Conservation (phyloP, 2,329 filamentous ascomycete species). For the Chaetomium sp. region DNA sequence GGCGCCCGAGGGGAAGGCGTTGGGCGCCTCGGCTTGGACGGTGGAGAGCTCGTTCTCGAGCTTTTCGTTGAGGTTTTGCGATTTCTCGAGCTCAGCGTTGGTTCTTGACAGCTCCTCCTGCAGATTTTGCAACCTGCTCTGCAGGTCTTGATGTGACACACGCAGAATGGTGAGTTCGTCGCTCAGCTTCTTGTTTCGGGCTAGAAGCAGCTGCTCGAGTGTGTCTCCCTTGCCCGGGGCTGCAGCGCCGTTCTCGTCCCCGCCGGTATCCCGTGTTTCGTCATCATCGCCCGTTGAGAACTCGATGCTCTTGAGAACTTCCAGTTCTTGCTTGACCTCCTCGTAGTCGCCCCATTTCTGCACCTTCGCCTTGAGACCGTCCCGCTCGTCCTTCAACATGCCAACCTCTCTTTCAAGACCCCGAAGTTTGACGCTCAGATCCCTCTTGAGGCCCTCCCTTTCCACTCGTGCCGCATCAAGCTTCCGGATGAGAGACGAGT, state of each 20-base stretch:
- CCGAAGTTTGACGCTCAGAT: slow-evolving; percentile 73
- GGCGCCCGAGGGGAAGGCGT: slow-evolving; percentile 83
- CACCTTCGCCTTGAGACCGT: slow-evolving; percentile 76
- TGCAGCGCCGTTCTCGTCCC: slow-evolving; percentile 51
- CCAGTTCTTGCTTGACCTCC: slow-evolving; percentile 91
- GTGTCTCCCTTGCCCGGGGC: slow-evolving; percentile 71
- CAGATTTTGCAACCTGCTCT: slow-evolving; percentile 74
- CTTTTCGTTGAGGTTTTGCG: slow-evolving; percentile 81
- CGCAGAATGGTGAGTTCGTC: slow-evolving; percentile 91
- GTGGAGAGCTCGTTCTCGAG: slow-evolving; percentile 89
- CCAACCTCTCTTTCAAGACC: slow-evolving; percentile 77
- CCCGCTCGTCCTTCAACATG: slow-evolving; percentile 76
- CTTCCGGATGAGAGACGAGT: slow-evolving; percentile 86
- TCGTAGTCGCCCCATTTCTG: slow-evolving; percentile 94
- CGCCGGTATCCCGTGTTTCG: slow-evolving; percentile 45
- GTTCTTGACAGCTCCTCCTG: slow-evolving; percentile 82
- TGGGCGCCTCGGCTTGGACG: slow-evolving; percentile 81
- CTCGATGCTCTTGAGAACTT: slow-evolving; percentile 96
- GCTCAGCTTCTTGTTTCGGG: slow-evolving; percentile 93
- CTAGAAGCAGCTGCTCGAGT: slow-evolving; percentile 85
- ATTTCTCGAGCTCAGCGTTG: slow-evolving; percentile 83
- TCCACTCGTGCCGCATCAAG: slow-evolving; percentile 83
- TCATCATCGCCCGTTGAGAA: slow-evolving; percentile 90
- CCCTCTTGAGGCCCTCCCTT: slow-evolving; percentile 76
- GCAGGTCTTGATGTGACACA: slow-evolving; percentile 91